These are phyloP conservation scores for Pyricularia sp. DNA, from an alignment of 2,329 filamentous ascomycete genomes.

Conservation along the genomic window DNA sequence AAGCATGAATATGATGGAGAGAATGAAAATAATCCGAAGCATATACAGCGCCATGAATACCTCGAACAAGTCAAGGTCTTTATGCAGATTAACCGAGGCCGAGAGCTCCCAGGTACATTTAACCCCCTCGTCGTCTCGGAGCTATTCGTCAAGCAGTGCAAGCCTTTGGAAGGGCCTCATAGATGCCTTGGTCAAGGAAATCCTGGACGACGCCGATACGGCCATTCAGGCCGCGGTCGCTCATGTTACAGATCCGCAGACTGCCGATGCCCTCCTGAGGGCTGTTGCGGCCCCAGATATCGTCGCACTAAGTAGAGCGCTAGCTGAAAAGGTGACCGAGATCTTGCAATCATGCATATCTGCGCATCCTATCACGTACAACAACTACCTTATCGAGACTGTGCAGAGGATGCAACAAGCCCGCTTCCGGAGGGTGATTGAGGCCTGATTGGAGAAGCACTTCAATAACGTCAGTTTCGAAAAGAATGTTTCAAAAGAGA, in stretches of 20 bases:
- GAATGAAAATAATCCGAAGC: not conserved
- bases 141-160: constrained; percentile 19
- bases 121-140: constrained; percentile 20
- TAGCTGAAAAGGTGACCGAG: constrained; percentile 14
- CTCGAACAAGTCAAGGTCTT: constrained; percentile 12
- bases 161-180: constrained; percentile 16
- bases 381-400: constrained; percentile 21
- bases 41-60: constrained; percentile 4
- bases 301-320: constrained; percentile 7
- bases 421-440: constrained; percentile 1
- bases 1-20: not conserved
- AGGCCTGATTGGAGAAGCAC: not conserved
- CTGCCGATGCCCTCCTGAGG: constrained; percentile 6
- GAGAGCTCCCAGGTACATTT: constrained; percentile 22
- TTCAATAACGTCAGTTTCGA: not conserved
- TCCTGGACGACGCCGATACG: constrained; percentile 10
- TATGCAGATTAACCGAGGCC: constrained; percentile 16
- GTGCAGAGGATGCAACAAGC: constrained; percentile 16
- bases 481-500: not conserved
- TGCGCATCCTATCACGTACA: constrained; percentile 26
- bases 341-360: constrained; percentile 14
- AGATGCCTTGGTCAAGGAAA: constrained; percentile 6
- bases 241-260: constrained; percentile 11
- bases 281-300: constrained; percentile 11
- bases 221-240: constrained; percentile 10